Evolutionary conservation across 768 basidiomycete genomes (phyloP).

Genomic region (Boletus tylopilopsis): DNA sequence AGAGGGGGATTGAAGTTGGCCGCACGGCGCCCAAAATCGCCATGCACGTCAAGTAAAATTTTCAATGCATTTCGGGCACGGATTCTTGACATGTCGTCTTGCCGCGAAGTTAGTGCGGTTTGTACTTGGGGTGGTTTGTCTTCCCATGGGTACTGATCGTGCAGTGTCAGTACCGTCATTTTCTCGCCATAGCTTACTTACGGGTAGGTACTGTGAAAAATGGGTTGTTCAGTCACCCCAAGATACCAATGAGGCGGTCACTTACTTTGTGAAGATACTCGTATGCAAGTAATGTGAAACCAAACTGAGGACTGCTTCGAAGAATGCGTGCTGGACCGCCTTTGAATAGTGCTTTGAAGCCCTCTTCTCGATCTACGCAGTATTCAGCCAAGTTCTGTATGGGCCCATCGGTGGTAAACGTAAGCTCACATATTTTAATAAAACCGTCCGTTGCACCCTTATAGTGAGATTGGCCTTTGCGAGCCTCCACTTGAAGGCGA

Average conservation of each 20-base stretch:
- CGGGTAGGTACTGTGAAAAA: conserved; percentile 30
- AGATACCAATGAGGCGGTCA: conserved; percentile 6
- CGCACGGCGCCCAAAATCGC: conserved; percentile 74
- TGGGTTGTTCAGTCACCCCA: not conserved
- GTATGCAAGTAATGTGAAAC: conserved; percentile 84
- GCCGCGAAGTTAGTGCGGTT: conserved; percentile 65
- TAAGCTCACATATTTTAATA: conserved; percentile 74
- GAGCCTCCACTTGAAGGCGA: conserved; percentile 87
- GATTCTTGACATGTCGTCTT: conserved; percentile 82
- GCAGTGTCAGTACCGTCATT: conserved; percentile 1
- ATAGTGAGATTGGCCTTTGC: conserved; percentile 88
- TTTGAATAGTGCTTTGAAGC: conserved; percentile 86
- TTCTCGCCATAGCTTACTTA: conserved; percentile 14
- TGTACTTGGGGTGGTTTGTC: conserved; percentile 63
- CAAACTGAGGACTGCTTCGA: conserved; percentile 91
- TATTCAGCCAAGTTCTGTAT: conserved; percentile 6
- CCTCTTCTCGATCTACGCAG: conserved; percentile 75
- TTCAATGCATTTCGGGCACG: conserved; percentile 95
- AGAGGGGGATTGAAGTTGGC: conserved; percentile 32
- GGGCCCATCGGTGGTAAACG: conserved; percentile 27
- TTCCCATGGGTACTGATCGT: conserved; percentile 75
- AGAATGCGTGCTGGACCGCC: conserved; percentile 86
- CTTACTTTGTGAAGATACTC: conserved; percentile 66
- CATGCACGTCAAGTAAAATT: conserved; percentile 84
- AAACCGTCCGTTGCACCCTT: conserved; percentile 89